Conservation (phyloP, 2,329 filamentous ascomycete species). For the Colletotrichum graminicola region DNA sequence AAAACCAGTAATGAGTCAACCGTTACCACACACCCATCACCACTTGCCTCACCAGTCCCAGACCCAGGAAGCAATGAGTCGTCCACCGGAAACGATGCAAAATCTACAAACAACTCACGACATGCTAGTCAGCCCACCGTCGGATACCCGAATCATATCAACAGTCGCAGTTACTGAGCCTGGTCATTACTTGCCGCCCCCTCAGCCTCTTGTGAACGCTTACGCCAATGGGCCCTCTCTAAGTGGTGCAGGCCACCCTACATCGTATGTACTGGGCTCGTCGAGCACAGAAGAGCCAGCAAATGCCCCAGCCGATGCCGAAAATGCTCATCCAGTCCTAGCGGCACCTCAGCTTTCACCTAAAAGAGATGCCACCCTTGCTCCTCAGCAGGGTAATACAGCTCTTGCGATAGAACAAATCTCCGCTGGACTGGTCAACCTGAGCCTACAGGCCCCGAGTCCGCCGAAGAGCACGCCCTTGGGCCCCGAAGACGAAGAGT, state of each 20-base stretch:
- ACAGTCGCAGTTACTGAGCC: background rate
- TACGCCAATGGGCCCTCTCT: background rate
- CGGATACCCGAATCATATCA: too few relatives aligned
- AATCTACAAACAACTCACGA: background rate
- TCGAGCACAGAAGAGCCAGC: background rate
- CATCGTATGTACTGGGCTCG: too few relatives aligned
- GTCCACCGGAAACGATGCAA: background rate
- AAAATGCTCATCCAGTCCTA: background rate
- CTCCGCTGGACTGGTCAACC: background rate
- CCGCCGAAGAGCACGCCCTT: background rate
- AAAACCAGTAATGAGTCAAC: background rate
- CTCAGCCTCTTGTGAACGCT: background rate
- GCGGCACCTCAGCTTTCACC: background rate
- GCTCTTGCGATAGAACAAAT: background rate
- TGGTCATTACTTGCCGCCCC: background rate
- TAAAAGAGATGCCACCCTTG: background rate
- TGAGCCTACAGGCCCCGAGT: background rate
- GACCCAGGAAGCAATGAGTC: background rate
- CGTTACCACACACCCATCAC: background rate
- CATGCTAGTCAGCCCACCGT: background rate
- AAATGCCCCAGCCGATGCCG: background rate
- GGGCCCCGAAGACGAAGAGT: conserved; percentile 5
- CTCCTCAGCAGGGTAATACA: background rate
- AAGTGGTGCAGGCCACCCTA: background rate
- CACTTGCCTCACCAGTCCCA: background rate